phyloP scores from a whole-genome alignment of 129 eudicot genomes.

The Arctium lappa region DNA sequence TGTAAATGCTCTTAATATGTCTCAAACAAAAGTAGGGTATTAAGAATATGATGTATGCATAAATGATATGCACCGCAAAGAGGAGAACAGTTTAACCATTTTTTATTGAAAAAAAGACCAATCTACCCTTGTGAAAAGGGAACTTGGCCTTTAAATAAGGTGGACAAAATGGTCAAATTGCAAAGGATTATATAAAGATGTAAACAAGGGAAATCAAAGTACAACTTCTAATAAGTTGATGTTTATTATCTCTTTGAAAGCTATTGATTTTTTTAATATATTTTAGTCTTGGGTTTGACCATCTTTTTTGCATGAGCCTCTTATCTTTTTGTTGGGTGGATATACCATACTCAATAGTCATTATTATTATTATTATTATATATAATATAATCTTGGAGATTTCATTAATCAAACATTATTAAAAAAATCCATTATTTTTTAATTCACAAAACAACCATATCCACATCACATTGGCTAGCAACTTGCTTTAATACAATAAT shows the following conservation, averaged over 20 bases:
- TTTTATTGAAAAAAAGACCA: not conserved
- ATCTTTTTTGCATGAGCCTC: not conserved
- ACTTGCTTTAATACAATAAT: not conserved
- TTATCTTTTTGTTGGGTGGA: not conserved
- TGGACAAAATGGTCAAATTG: not conserved
- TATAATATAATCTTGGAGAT: not conserved
- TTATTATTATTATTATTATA: not conserved
- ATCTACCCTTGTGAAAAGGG: not conserved
- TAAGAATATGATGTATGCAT: not conserved
- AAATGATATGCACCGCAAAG: not conserved
- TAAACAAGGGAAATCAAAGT: not conserved
- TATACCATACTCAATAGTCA: not conserved
- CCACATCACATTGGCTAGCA: constrained; percentile 15
- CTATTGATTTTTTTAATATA: not conserved
- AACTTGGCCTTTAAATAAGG: not conserved
- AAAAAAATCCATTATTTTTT: not conserved
- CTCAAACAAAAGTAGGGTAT: not conserved
- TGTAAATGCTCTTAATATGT: not conserved
- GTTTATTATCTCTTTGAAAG: not conserved
- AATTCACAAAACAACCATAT: constrained; percentile 3
- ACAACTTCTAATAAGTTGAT: not conserved
- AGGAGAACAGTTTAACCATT: not conserved
- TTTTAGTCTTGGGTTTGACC: constrained; percentile 1
- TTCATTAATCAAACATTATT: not conserved
- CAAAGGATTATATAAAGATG: not conserved